Evolutionary conservation across 1,284 basidiomycete species (phyloP), one percentile per base, ranked within the genome.

Genomic region (Fomitopsis betulina): DNA sequence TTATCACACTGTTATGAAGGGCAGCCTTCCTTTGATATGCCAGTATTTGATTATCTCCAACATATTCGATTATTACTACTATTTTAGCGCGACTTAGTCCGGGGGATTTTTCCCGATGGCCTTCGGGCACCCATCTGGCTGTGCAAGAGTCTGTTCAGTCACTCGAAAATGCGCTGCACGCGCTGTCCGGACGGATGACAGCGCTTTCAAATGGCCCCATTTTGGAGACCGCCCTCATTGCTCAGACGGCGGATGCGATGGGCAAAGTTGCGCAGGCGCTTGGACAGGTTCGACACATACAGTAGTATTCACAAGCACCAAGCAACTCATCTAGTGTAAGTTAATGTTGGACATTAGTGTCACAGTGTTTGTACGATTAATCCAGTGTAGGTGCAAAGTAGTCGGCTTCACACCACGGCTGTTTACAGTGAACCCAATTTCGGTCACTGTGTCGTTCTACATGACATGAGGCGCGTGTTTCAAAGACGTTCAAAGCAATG

Each of bases 231-330:
- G 57, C 65, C 19, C 73, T 78, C 17, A 80, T 92, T 54, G 80
- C 78, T 27, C 73, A 76, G 50, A 84, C 82, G 4, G 87, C 89
- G n/a, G 87, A 91, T 60, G 82, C 87, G 1, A 87, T 92, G 49
- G 71, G 74, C 49, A 88, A 85, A 67, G 83, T 87, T 13, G 78
- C 83, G 2, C 79, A 83, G 62, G 87, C 89, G 10, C 72, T 91
- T 57, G 71, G 73, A 7, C 78, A 85, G 58, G 79, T 89, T 54
- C 82, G 78, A 59, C 77, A 84, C 60, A 71, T 91, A 53, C 81
- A 83, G 21, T 67, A 56, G 58, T 54, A 38, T 37, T 54, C 27
- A 21, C 5, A 33, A 13, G 37, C 9, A 12, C 15, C 30, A 35
- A 52, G 17, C 33, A 52, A 15, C 2, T 15, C 15, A 35, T 30